Percentiles rank a stretch among this genome's conserved stretches.
phyloP scores from a whole-genome alignment of 2,329 filamentous ascomycete genomes.

The Lasiodiplodia citricola region DNA sequence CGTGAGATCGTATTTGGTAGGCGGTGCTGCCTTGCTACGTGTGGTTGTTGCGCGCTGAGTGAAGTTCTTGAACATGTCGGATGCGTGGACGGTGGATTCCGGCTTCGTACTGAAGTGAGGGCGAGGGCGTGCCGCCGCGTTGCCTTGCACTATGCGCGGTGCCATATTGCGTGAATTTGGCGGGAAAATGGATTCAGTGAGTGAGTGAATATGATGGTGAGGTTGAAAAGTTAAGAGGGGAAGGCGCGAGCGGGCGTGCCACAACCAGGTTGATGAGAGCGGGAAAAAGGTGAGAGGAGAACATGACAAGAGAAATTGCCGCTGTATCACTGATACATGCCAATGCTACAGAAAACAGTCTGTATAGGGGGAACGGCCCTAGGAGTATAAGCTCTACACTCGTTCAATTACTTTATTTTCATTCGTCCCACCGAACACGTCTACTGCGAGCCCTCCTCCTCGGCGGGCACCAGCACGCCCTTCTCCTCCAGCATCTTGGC shows the following conservation, averaged over 20 bases:
- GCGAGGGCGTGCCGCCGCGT: not conserved
- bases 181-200: not conserved
- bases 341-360: slow-evolving; percentile 22
- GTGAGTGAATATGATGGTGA: not conserved
- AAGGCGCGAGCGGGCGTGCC: not conserved
- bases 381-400: slow-evolving; percentile 1
- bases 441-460: slow-evolving; percentile 40
- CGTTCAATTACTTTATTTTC: not conserved
- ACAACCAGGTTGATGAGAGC: not conserved
- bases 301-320: not conserved
- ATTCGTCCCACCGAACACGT: slow-evolving; percentile 29
- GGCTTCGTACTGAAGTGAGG: not conserved
- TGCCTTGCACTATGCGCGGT: not conserved
- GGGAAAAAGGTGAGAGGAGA: not conserved
- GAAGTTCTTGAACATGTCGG: slow-evolving; percentile 11
- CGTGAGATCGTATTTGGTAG: slow-evolving; percentile 8
- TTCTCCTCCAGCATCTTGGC: slow-evolving; percentile 93
- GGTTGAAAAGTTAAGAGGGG: not conserved
- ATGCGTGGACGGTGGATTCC: not conserved
- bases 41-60: not conserved
- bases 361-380: slow-evolving; percentile 4
- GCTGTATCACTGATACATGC: not conserved
- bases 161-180: not conserved
- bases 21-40: not conserved
- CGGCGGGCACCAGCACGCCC: slow-evolving; percentile 74